phyloP scores from a whole-genome alignment of 2,329 filamentous ascomycete genomes.

The Aspergillus neoniger region DNA sequence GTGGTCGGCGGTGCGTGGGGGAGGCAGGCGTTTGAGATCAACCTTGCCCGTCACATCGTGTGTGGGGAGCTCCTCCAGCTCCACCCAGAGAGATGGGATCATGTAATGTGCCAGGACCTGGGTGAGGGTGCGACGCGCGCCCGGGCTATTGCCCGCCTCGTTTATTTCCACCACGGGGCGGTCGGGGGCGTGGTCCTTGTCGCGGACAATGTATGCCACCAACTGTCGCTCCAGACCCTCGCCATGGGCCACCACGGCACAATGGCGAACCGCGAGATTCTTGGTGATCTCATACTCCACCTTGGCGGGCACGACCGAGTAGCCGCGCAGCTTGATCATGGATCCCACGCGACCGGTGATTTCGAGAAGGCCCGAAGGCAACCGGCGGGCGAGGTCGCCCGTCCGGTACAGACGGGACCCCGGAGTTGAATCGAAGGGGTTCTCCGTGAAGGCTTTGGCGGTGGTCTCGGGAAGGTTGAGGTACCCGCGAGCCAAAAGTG shows the following conservation, averaged over 20 bases:
- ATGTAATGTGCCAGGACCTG: constrained; percentile 76
- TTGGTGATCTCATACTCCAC: constrained; percentile 72
- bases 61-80: constrained; percentile 69
- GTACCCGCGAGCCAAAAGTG: constrained; percentile 72
- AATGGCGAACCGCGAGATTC: constrained; percentile 69
- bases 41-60: constrained; percentile 79
- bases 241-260: constrained; percentile 71
- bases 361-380: constrained; percentile 69
- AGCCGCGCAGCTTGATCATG: constrained; percentile 80
- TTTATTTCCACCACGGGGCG: constrained; percentile 67
- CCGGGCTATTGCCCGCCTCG: constrained; percentile 69
- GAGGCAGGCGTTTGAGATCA: constrained; percentile 70
- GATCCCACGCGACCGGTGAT: constrained; percentile 74
- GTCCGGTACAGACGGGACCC: constrained; percentile 73
- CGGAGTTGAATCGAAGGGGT: constrained; percentile 62
- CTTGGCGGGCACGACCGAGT: constrained; percentile 74
- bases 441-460: constrained; percentile 67
- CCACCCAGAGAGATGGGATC: constrained; percentile 77
- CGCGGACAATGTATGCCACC: constrained; percentile 73
- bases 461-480: constrained; percentile 79
- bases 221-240: constrained; percentile 75
- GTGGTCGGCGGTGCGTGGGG: constrained; percentile 58
- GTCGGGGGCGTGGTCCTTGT: constrained; percentile 58
- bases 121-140: constrained; percentile 65
- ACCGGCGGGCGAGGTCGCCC: constrained; percentile 68